Percentiles rank a stretch among this genome's conserved stretches.
These are phyloP conservation scores for Smallanthus sonchifolius DNA, from an alignment of 129 eudicot genomes.

Conservation along the genomic window DNA sequence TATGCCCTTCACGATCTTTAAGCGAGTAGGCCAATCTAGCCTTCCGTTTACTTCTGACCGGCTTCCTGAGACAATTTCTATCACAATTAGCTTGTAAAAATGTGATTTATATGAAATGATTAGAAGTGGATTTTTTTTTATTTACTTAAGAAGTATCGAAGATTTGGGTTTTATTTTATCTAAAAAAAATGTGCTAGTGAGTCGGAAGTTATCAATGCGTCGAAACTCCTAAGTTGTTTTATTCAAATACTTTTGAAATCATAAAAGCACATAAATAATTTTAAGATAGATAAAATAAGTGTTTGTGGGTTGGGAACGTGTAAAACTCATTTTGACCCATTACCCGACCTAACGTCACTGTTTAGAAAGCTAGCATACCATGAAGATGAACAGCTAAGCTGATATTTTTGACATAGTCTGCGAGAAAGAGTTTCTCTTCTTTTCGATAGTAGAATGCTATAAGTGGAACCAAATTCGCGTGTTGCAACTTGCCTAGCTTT, in stretches of 20 bases:
- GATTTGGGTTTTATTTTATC: not conserved
- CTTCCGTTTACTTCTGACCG: slow-evolving; percentile 25
- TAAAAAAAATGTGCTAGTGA: too few relatives aligned
- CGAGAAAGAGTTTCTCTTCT: slow-evolving; percentile 81
- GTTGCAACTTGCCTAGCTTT: slow-evolving; percentile 69
- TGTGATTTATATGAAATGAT: not conserved
- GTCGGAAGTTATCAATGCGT: too few relatives aligned
- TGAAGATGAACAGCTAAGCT: slow-evolving; percentile 86
- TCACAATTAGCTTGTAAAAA: not conserved
- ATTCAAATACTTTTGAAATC: not conserved
- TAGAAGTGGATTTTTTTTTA: not conserved
- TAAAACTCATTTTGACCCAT: not conserved
- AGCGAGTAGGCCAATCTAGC: slow-evolving; percentile 53
- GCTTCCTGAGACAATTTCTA: slow-evolving; percentile 39
- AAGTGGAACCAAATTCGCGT: slow-evolving; percentile 59
- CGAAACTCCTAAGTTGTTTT: too few relatives aligned
- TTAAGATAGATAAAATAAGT: not conserved
- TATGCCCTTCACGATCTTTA: slow-evolving; percentile 62
- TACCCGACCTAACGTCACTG: not conserved
- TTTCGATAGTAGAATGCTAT: slow-evolving; percentile 71
- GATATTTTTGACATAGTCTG: slow-evolving; percentile 50
- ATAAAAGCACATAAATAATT: not conserved
- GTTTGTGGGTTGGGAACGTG: not conserved
- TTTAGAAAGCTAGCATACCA: slow-evolving; percentile 37
- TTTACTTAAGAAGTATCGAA: not conserved